Percentiles rank a stretch among this genome's conserved stretches.
phyloP scores from a whole-genome alignment of 129 eudicot genomes.

The Artemisia argyi region DNA sequence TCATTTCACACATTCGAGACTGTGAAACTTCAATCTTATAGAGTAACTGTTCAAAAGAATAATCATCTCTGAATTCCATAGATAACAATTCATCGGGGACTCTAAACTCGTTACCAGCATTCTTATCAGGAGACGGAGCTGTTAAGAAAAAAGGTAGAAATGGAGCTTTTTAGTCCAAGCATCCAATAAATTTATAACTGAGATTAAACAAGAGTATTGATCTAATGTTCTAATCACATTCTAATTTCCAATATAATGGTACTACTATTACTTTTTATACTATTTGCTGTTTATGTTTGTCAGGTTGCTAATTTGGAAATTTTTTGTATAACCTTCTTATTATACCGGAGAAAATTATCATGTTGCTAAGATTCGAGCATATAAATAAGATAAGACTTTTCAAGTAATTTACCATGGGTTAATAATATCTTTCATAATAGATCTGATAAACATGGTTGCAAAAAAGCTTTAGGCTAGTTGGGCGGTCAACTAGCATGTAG shows the following conservation, averaged over 20 bases:
- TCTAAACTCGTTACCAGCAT: slow-evolving; percentile 36
- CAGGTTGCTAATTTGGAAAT: too few species aligned
- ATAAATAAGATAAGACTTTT: not conserved
- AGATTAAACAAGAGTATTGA: not conserved
- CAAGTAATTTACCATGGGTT: not conserved
- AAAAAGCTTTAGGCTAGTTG: too few species aligned
- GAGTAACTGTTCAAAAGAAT: slow-evolving; percentile 57
- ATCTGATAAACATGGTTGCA: not conserved
- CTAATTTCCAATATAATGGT: slow-evolving; percentile 17
- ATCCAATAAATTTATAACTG: not conserved
- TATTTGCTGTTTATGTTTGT: too few species aligned
- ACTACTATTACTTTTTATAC: too few species aligned
- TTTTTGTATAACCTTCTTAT: not conserved
- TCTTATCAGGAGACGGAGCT: slow-evolving; percentile 33
- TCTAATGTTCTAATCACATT: slow-evolving; percentile 11
- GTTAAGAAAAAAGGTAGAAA: not conserved
- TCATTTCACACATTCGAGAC: slow-evolving; percentile 49
- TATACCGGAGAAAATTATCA: not conserved
- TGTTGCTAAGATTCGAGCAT: slow-evolving; percentile 5
- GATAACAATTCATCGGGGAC: slow-evolving; percentile 36
- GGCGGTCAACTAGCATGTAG: too few species aligned
- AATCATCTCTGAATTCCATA: slow-evolving; percentile 49
- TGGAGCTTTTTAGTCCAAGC: slow-evolving; percentile 2
- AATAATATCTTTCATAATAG: not conserved
- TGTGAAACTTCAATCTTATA: slow-evolving; percentile 52